phyloP scores from a whole-genome alignment of 768 basidiomycete species.

The Russula olivacea region DNA sequence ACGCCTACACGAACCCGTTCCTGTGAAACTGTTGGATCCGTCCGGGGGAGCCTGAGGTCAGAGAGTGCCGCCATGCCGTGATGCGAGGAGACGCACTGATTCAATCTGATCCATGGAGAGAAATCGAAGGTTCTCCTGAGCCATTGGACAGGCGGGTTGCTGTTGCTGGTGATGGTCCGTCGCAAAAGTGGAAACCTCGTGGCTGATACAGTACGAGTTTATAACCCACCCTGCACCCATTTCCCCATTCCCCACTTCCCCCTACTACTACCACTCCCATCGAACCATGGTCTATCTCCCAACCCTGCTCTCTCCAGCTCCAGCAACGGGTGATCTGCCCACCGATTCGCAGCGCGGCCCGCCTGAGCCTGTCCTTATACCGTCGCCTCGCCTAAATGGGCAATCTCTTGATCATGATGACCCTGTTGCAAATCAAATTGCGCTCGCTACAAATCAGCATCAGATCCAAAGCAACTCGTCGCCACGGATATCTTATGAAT shows the following conservation, averaged over 20 bases:
- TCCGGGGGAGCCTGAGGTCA: no score
- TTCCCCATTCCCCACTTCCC: no score
- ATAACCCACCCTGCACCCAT: not conserved
- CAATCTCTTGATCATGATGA: not conserved
- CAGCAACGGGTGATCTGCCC: not conserved
- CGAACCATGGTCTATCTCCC: not conserved
- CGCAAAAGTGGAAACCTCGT: not conserved
- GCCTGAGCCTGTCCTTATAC: not conserved
- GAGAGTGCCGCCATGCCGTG: not conserved
- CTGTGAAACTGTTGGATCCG: conserved; percentile 43
- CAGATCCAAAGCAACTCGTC: not conserved
- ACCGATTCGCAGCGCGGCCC: not conserved
- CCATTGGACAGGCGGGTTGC: no score
- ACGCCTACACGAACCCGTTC: conserved; percentile 45
- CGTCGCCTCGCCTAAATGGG: not conserved
- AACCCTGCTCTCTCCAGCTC: not conserved
- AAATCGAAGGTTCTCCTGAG: not conserved
- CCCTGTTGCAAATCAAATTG: not conserved
- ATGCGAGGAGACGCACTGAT: not conserved
- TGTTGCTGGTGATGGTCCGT: not conserved
- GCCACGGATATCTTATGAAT: conserved; percentile 1
- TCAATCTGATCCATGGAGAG: conserved; percentile 16
- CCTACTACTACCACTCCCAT: not conserved
- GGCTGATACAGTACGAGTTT: not conserved
- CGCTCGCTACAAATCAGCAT: not conserved